Percentiles rank a stretch among this genome's conserved stretches.
phyloP scores from a whole-genome alignment of 331 rosid genomes.

The Quercus lobata region DNA sequence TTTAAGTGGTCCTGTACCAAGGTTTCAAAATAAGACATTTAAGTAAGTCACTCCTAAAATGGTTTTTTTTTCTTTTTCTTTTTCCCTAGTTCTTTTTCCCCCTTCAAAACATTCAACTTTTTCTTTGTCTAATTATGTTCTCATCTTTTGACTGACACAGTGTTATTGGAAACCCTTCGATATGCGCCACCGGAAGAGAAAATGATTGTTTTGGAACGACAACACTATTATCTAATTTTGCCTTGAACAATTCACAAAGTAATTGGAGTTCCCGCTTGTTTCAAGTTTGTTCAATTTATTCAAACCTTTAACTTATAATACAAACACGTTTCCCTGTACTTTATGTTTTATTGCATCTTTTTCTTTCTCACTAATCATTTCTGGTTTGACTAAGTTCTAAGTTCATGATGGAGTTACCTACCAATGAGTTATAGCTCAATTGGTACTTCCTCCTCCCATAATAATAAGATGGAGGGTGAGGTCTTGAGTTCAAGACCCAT shows the following conservation, averaged over 20 bases:
- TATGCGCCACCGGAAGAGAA: conserved; percentile 56
- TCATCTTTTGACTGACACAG: conserved; percentile 40
- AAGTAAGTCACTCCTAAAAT: conserved; percentile 43
- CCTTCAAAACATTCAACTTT: neutral
- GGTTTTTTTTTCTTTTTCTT: conserved; percentile 1
- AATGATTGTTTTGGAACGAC: conserved; percentile 55
- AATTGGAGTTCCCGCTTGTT: conserved; percentile 28
- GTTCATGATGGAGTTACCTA: conserved; percentile 18
- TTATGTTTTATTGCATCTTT: neutral
- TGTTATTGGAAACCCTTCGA: conserved; percentile 72
- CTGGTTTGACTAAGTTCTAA: conserved; percentile 5
- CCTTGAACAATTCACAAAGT: conserved; percentile 58
- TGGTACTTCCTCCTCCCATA: no score
- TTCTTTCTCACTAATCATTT: conserved; percentile 7
- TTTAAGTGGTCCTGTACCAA: conserved; percentile 80
- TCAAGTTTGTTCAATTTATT: conserved; percentile 4
- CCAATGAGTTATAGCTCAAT: no score
- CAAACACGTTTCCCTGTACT: conserved; percentile 6
- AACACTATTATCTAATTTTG: conserved; percentile 21
- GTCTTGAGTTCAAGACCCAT: no score
- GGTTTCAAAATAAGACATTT: conserved; percentile 64
- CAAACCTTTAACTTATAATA: neutral
- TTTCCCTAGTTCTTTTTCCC: neutral
- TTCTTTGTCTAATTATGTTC: conserved; percentile 4
- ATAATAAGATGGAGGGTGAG: no score